Conservation (phyloP, 208 protist species). For the Zelonia costaricensis region DNA sequence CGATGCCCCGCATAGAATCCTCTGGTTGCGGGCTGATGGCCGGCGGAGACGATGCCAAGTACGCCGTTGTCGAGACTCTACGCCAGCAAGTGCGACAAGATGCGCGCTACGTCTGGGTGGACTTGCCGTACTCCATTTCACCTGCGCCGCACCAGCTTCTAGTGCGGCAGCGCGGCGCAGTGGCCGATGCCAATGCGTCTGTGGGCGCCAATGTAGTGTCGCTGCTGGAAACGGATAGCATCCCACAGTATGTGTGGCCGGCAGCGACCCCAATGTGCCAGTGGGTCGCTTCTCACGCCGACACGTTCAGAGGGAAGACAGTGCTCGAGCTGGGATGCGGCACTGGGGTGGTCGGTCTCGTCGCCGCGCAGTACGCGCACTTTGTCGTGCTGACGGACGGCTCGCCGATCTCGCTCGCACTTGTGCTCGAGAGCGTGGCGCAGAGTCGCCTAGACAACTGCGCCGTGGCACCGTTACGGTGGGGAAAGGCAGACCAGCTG, state of each 20-base stretch:
- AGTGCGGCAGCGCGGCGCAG: background rate
- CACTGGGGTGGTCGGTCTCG: conserved; percentile 48
- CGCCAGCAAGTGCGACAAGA: conserved; percentile 14
- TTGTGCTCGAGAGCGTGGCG: conserved; percentile 23
- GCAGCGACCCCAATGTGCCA: conserved; percentile 31
- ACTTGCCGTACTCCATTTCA: background rate
- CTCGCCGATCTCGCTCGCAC: conserved; percentile 50
- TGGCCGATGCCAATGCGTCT: background rate
- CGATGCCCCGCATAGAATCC: background rate
- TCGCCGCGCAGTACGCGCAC: conserved; percentile 25
- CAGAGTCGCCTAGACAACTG: conserved; percentile 25
- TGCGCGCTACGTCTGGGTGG: conserved; percentile 19
- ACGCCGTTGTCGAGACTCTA: conserved; percentile 4
- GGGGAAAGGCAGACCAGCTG: conserved; percentile 41
- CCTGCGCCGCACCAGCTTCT: background rate
- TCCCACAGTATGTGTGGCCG: conserved; percentile 60
- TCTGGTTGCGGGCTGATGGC: conserved; percentile 3
- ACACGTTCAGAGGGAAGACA: conserved; percentile 35
- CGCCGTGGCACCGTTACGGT: conserved; percentile 27
- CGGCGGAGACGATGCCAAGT: background rate
- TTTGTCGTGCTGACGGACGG: conserved; percentile 50
- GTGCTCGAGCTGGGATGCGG: conserved; percentile 68
- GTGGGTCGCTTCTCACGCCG: conserved; percentile 29
- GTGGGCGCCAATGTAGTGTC: conserved; percentile 1
- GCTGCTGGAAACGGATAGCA: conserved; percentile 43